These are phyloP conservation scores for Spinellus fusiger DNA, from an alignment of 192 early-diverging fungal species.

Conservation along the genomic window DNA sequence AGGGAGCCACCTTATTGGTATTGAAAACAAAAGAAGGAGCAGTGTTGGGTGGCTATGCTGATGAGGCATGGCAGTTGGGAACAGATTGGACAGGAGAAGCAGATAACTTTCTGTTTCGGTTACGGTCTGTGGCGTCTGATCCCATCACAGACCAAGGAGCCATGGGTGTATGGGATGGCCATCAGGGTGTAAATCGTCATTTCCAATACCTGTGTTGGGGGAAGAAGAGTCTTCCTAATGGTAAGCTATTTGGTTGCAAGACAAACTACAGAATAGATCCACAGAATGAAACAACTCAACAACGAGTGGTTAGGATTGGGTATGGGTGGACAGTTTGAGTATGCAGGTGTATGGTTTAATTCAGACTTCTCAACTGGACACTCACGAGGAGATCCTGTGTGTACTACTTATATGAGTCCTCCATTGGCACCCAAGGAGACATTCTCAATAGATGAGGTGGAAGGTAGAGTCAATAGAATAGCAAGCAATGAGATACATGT, in stretches of 20 bases:
- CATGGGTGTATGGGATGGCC: constrained; percentile 20
- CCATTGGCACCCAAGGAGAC: constrained; percentile 44
- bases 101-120: constrained; percentile 53
- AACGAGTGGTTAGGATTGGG: constrained; percentile 51
- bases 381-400: constrained; percentile 50
- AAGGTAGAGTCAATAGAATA: constrained; percentile 39
- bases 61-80: constrained; percentile 44
- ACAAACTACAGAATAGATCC: not conserved
- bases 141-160: too few relatives aligned
- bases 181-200: constrained; percentile 52
- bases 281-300: not conserved
- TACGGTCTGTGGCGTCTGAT: constrained; percentile 20
- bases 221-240: constrained; percentile 69
- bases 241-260: constrained; percentile 17
- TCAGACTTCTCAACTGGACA: constrained; percentile 53
- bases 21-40: constrained; percentile 47
- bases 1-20: constrained; percentile 44
- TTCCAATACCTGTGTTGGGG: constrained; percentile 74
- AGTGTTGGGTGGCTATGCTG: constrained; percentile 66
- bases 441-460: constrained; percentile 61
- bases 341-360: constrained; percentile 68
- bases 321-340: constrained; percentile 69
- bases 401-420: constrained; percentile 60
- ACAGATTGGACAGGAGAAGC: constrained; percentile 61
- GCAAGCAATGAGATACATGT: not conserved